phyloP scores from a whole-genome alignment of 140 eudicot species.

The Senecio squalidus region DNA sequence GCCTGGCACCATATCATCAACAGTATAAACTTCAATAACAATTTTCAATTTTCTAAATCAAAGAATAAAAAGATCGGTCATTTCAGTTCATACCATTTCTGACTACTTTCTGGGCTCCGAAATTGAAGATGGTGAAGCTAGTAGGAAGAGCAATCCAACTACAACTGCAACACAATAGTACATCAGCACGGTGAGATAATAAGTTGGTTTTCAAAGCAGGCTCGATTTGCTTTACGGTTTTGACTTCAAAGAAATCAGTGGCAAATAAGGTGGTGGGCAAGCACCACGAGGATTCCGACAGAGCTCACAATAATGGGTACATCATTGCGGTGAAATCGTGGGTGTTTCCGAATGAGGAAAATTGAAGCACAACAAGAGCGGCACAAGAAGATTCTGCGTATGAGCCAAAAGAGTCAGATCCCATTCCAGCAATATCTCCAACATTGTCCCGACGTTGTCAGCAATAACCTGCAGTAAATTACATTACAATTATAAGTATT shows the following conservation, averaged over 20 bases:
- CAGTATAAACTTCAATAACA: conserved; percentile 1
- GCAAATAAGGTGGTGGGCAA: conserved; percentile 83
- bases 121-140: conserved; percentile 74
- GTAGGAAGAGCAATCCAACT: conserved; percentile 77
- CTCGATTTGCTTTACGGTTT: conserved; percentile 68
- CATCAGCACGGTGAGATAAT: conserved; percentile 72
- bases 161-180: conserved; percentile 59
- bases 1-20: conserved; percentile 40
- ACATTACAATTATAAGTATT: not conserved
- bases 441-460: conserved; percentile 96
- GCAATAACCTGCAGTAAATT: conserved; percentile 66
- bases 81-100: conserved; percentile 74
- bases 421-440: conserved; percentile 97
- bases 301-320: conserved; percentile 71
- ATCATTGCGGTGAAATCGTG: conserved; percentile 85
- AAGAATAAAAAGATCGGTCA: not conserved
- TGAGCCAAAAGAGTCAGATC: conserved; percentile 89
- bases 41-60: not conserved
- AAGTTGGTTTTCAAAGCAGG: conserved; percentile 79
- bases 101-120: conserved; percentile 33
- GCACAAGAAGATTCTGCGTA: conserved; percentile 89
- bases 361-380: conserved; percentile 90
- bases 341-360: conserved; percentile 72
- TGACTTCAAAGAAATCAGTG: conserved; percentile 85
- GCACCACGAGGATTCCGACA: conserved; percentile 70